Conservation (phyloP, 139 green algal species). For the Micromonas commoda region DNA sequence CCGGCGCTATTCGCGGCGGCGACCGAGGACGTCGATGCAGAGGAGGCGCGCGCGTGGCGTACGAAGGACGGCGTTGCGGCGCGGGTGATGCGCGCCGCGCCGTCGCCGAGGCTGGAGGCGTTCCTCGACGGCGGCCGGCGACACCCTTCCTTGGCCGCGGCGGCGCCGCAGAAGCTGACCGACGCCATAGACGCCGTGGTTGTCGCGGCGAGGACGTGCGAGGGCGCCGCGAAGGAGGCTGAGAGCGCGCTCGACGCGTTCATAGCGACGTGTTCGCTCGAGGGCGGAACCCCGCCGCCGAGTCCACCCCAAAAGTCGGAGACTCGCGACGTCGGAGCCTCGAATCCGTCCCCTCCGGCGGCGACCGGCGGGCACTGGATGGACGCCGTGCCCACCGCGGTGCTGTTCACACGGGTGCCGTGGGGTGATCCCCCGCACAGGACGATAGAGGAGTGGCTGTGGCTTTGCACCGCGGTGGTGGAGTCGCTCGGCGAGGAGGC, state of each 20-base stretch:
- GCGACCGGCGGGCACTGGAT: not conserved
- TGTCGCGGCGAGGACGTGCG: not conserved
- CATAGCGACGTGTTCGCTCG: not conserved
- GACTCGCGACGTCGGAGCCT: not conserved
- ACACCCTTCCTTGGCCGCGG: not conserved
- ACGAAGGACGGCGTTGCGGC: not conserved
- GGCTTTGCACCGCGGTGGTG: conserved; percentile 4
- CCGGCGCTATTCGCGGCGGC: too few relatives aligned
- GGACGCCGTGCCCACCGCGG: not conserved
- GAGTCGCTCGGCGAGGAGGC: not conserved
- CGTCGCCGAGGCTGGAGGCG: not conserved
- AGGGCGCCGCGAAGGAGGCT: not conserved
- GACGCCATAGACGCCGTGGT: conserved; percentile 4
- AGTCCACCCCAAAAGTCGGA: not conserved
- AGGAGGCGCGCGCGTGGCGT: not conserved
- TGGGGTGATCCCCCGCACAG: not conserved
- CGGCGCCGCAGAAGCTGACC: conserved; percentile 10
- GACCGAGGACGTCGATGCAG: not conserved
- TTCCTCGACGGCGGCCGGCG: not conserved
- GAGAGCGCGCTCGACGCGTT: not conserved
- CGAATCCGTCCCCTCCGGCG: not conserved
- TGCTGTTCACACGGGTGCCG: not conserved
- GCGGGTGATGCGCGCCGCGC: not conserved
- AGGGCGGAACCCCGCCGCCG: too few relatives aligned
- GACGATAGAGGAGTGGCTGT: conserved; percentile 8